These are phyloP conservation scores for Fusarium subglutinans DNA, from an alignment of 2,329 filamentous ascomycete genomes.

Conservation along the genomic window DNA sequence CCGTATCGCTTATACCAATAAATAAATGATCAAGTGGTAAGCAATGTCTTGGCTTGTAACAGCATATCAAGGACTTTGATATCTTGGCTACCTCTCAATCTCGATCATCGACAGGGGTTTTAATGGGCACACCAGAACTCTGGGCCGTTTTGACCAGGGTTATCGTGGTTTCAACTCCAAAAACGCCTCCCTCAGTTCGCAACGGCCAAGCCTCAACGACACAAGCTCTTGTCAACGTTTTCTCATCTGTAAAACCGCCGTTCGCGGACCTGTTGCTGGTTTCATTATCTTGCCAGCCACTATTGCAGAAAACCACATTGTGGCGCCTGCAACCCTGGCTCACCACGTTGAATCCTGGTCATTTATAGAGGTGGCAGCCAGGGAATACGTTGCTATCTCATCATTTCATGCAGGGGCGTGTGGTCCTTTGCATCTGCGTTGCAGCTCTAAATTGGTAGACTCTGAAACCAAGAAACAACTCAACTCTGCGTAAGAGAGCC, in stretches of 20 bases:
- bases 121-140: constrained; percentile 11
- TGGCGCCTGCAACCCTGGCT: constrained; percentile 21
- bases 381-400: constrained; percentile 9
- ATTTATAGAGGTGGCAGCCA: not conserved
- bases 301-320: constrained; percentile 11
- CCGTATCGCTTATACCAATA: not conserved
- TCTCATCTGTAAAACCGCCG: not conserved
- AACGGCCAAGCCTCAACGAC: constrained; percentile 14
- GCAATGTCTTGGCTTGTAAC: constrained; percentile 3
- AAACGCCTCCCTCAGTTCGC: not conserved
- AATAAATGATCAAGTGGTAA: not conserved
- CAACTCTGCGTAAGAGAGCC: not conserved
- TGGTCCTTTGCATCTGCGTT: constrained; percentile 5
- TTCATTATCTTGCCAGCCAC: constrained; percentile 13
- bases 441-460: constrained; percentile 14
- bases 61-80: not conserved
- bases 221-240: not conserved
- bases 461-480: constrained; percentile 12
- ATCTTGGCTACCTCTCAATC: constrained; percentile 3
- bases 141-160: constrained; percentile 13
- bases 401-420: constrained; percentile 37
- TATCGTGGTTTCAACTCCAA: not conserved
- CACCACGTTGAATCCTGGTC: constrained; percentile 26
- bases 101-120: constrained; percentile 21
- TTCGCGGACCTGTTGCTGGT: not conserved